Base-by-base conservation (phyloP, 345 rosid species). In the Populus davidiana region DNA sequence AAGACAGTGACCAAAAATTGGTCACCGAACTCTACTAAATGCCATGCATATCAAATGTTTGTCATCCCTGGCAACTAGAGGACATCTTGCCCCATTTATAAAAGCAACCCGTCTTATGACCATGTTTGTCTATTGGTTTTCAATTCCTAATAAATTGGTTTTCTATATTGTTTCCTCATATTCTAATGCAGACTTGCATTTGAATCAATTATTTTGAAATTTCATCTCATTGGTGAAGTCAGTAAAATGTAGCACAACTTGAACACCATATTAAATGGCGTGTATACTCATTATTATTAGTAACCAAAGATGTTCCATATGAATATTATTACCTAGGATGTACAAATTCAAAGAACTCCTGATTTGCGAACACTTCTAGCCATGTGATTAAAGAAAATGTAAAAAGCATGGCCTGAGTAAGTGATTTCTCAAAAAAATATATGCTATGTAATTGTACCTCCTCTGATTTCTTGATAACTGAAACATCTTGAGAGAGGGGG, bases 401-500 rank as follows among this genome's bases (percentile, higher is more conserved):
- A 9, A 70, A 18, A 79, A 50, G 54, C 44, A 59, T 52, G 74
- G 31, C 74, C 27, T 71, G 29, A 36, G 14, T 44, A 23, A 39
- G 63, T 8, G 17, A 56, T 70, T 11, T 41, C 73, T 63, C 18
- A 49, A 74, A 49, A 73, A 23, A 11, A 2, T 21, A 31, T 63
- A 23, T 23, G 13, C 82, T 49, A 67, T 79, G 73, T 59, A 79
- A 63, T 61, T 54, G 71, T 86, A 96, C 99, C 92, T 90, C 92
- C 84, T 90, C 86, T 74, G 89, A 83, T 71, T 81, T 86, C 80
- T 86, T 91, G 80, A 79, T 80, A 82, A 75, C 70, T 67, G 91
- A 85, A 85, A 81, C 87, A 80, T 87, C 87, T 85, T 92, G 93
- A 68, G 87, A 77, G 62, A 88, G 90, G 20, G 93, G 92, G 78